Base-by-base conservation (phyloP, 2,329 filamentous ascomycete genomes). In the Cladosporium colombiae region DNA sequence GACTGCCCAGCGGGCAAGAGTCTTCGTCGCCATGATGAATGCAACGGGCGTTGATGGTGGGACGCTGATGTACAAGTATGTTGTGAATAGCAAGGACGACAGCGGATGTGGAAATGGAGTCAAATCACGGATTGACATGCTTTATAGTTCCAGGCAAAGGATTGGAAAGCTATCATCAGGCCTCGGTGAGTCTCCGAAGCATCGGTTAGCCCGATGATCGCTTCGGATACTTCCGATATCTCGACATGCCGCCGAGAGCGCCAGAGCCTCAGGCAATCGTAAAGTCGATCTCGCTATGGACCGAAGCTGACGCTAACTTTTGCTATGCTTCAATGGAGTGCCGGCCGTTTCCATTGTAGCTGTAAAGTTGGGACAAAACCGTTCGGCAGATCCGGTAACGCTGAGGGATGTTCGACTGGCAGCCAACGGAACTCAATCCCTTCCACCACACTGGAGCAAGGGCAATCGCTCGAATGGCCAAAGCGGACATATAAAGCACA, bases 1-100 rank as follows among this genome's bases (percentile, higher is more conserved):
- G 14, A 73, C 72, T 23, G 78, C 77, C 83, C 83, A 85, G 3
- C 73, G 71, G n/a, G 83, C 82, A 29, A 84, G 74, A 53, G 77
- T 70, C 23, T 77, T 68, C 35, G 82, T 84, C 27, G 82, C 81
- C 82, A 83, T 83, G 6, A 4, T 56, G 8, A 16, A 40, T 40
- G 14, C 18, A 40, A 18, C 23, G 46, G 10, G 11, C 5, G 2
- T 25, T 11, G n/a, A 16, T 25, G 46, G 23, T 25, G 46, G 23
- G 10, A 13, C 10, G 35, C 16, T 40, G 35, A 40, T 40, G 18
- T 18, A 16, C 14, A 27, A 25, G 49, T 53, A 18, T 27, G 49
- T 29, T n/a, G 23, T 8, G 25, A 7, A 8, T 1, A 21, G 21
- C 7, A 21, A 35, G 2, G 16, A n/a, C 29, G 35, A 25, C 10